Evolutionary conservation across 306 rosid species (phyloP).

Genomic region (Prinsepia uniflora): DNA sequence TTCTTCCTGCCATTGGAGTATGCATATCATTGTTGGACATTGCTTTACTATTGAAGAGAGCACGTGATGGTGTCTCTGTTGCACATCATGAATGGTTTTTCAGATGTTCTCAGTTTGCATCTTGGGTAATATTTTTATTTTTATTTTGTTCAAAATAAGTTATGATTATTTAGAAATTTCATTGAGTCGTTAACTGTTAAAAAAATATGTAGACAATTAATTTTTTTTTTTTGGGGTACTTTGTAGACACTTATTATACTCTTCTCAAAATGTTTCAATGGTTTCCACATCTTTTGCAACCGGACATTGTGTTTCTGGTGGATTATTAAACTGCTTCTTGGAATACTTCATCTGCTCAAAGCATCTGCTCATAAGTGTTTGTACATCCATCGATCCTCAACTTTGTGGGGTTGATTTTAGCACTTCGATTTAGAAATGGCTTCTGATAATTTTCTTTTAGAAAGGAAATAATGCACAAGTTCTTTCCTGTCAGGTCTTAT

Average conservation of each 20-base stretch:
- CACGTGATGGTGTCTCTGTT: slow-evolving; percentile 33
- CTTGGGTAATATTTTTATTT: slow-evolving; percentile 63
- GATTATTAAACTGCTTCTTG: slow-evolving; percentile 58
- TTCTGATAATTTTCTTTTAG: neutral
- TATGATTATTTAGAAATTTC: slow-evolving; percentile 8
- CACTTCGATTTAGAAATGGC: neutral
- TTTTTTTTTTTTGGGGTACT: neutral
- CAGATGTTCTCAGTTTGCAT: slow-evolving; percentile 62
- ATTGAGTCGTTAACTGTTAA: slow-evolving; percentile 20
- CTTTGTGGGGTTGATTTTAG: neutral
- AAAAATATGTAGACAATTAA: neutral
- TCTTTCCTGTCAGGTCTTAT: slow-evolving; percentile 42
- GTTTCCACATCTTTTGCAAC: slow-evolving; percentile 39
- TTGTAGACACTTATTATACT: slow-evolving; percentile 55
- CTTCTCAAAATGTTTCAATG: slow-evolving; percentile 47
- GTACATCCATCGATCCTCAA: too few species aligned
- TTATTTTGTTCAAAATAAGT: neutral
- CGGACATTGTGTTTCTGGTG: slow-evolving; percentile 68
- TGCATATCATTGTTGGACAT: slow-evolving; percentile 56
- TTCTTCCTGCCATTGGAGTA: slow-evolving; percentile 63
- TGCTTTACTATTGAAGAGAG: slow-evolving; percentile 51
- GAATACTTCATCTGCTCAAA: slow-evolving; percentile 42
- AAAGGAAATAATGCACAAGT: neutral
- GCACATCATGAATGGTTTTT: slow-evolving; percentile 60
- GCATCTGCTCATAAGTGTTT: slow-evolving; percentile 21